Base-by-base conservation (phyloP, 306 rosid genomes). In the Canavalia ensiformis region DNA sequence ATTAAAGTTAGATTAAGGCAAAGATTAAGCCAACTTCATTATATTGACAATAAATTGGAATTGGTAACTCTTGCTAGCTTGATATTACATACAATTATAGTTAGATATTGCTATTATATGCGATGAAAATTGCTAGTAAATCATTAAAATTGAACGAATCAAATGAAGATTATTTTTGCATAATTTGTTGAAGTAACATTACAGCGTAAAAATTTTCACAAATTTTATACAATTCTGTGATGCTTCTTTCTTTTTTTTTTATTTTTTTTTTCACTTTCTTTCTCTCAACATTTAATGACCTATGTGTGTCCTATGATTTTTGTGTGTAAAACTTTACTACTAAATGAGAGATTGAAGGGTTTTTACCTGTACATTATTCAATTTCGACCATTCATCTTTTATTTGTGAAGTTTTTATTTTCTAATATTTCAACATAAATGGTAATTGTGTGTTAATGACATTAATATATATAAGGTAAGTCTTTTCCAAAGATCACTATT, bases 11-110 rank as follows among this genome's bases (percentile, higher is more conserved):
- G 69, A 52, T 44, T 77, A n/a, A 33, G 74, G 37, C 65, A 10
- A 59, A 63, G 68, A 35, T n/a, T 63, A 39, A 18, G 49, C 70
- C 70, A 59, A 41, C 72, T 70, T 28, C 62, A 5, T 34, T 10
- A 12, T 51, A 46, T 75, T 47, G 51, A 75, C 10, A 44, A 9
- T 70, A 42, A 55, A 54, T 73, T 57, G 25, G 45, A 51, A n/a
- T 54, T 56, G 66, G 64, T 29, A 41, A 60, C 25, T 31, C 49
- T 59, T 75, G n/a, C 25, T 41, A n/a, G 34, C 29, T 45, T 65
- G 41, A 18, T 49, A 52, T 33, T 72, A 35, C 37, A 73, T 35
- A 46, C 8, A 37, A 25, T 56, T 37, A 65, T 37, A 46, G 64
- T 37, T 35, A 6, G 30, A 63, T 64, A 13, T 56, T 54, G 74